Base-by-base conservation (phyloP, 768 basidiomycete species). In the Rhizopogon vinicolor region DNA sequence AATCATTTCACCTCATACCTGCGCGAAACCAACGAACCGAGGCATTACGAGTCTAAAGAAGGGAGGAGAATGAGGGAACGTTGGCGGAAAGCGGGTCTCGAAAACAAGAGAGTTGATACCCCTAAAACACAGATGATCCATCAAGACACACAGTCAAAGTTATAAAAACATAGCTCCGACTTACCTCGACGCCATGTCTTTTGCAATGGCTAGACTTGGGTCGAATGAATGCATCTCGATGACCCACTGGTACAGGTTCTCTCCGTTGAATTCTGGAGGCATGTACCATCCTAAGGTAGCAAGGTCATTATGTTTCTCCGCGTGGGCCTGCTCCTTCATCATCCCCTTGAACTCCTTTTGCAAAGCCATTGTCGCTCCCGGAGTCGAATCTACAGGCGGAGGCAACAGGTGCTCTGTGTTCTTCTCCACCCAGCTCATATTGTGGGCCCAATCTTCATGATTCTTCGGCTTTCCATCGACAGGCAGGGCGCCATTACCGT, bases 11-110 rank as follows among this genome's bases (percentile, higher is more conserved):
- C 16, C n/a, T 44, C 45, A 22, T 33, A 72, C 67, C 44, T 83
- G 76, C 39, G 80, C 77, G 63, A 89, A 90, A 0, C 86, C 84
- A 37, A 87, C 65, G 69, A 89, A 86, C 25, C 88, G 78, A 0
- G 89, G 89, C 25, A 83, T 84, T 22, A 91, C 77, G 33, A 89
- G 83, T 54, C 88, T 79, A 70, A 90, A 88, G 73, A 87, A 89
- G 0, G 89, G 89, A 1, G 87, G 89, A 8, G 81, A 75, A 60
- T 83, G 78, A 0, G 88, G 88, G 65, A 82, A 89, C 16, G 73
- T 74, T 1, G 81, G 75, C 7, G 84, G 85, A 63, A 87, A 91
- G 35, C 85, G 72, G 51, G 89, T 83, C 63, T 89, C 88, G 61
- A 91, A 83, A 16, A 89, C 79, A 44, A 91, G 68, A 1, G 86